Conservation (phyloP, 768 basidiomycete genomes). For the Mycena leptocephala region DNA sequence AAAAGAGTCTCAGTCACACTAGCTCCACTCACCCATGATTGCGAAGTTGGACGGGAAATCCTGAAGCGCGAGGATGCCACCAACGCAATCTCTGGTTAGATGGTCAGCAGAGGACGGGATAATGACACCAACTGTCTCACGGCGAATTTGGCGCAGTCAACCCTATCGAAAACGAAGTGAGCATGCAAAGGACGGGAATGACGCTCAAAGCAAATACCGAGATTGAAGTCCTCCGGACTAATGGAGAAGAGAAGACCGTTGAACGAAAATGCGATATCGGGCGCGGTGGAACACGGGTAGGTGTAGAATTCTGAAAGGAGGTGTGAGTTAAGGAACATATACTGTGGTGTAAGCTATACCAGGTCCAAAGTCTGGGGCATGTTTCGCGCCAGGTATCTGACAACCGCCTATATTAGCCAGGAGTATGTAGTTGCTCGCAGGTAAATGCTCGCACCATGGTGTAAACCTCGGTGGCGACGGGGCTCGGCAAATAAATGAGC, state of each 20-base stretch:
- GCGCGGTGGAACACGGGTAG: conserved; percentile 63
- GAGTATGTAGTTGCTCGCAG: not conserved
- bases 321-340: not conserved
- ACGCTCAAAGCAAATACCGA: conserved; percentile 51
- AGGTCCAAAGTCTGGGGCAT: conserved; percentile 59
- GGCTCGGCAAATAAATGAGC: conserved; percentile 70
- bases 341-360: conserved; percentile 44
- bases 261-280: conserved; percentile 62
- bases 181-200: not conserved
- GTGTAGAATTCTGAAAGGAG: conserved; percentile 63
- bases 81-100: conserved; percentile 66
- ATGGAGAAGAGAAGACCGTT: conserved; percentile 59
- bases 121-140: conserved; percentile 34
- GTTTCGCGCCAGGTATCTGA: conserved; percentile 67
- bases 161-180: conserved; percentile 34
- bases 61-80: conserved; percentile 66
- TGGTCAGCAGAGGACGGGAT: not conserved
- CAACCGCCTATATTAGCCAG: not conserved
- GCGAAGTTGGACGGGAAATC: conserved; percentile 68
- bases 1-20: not conserved
- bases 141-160: conserved; percentile 37
- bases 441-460: conserved; percentile 46
- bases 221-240: conserved; percentile 68
- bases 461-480: conserved; percentile 65
- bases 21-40: conserved; percentile 65